Conservation (phyloP, 495 filamentous ascomycete species). For the Penicillium turbatum region DNA sequence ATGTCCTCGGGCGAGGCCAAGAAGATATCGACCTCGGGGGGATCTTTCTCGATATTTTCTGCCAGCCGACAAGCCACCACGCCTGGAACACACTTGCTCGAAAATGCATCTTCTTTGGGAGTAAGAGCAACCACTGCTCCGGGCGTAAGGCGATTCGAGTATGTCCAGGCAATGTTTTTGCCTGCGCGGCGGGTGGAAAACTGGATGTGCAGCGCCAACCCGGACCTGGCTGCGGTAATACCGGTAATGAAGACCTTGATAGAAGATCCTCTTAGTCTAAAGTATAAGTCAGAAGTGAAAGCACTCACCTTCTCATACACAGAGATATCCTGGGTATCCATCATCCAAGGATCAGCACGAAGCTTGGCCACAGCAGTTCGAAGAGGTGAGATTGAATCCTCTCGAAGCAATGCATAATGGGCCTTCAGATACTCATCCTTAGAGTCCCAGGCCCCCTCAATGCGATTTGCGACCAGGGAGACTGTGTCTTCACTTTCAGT, state of each 20-base stretch:
- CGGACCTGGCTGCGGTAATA: conserved; percentile 56
- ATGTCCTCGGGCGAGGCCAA: conserved; percentile 58
- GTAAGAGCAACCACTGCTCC: conserved; percentile 70
- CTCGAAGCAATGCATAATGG: conserved; percentile 63
- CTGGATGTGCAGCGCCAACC: conserved; percentile 61
- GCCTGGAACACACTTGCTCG: conserved; percentile 62
- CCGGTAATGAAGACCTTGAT: conserved; percentile 61
- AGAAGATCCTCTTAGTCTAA: background rate
- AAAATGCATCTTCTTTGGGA: conserved; percentile 59
- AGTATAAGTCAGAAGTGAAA: background rate
- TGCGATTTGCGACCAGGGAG: conserved; percentile 33
- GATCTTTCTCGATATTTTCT: conserved; percentile 55
- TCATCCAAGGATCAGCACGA: conserved; percentile 39
- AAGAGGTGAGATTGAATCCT: conserved; percentile 57
- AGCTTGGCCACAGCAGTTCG: conserved; percentile 53
- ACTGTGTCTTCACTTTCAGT: conserved; percentile 19
- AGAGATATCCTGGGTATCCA: conserved; percentile 52
- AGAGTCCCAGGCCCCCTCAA: conserved; percentile 43
- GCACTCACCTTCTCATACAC: conserved; percentile 68
- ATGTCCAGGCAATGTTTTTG: conserved; percentile 71
- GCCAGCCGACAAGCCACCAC: conserved; percentile 68
- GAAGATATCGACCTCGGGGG: conserved; percentile 72
- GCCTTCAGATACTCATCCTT: conserved; percentile 54
- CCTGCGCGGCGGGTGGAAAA: conserved; percentile 66
- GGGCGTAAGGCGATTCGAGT: conserved; percentile 65